phyloP scores from a whole-genome alignment of 2,329 filamentous ascomycete species.

The Chalara sp. region DNA sequence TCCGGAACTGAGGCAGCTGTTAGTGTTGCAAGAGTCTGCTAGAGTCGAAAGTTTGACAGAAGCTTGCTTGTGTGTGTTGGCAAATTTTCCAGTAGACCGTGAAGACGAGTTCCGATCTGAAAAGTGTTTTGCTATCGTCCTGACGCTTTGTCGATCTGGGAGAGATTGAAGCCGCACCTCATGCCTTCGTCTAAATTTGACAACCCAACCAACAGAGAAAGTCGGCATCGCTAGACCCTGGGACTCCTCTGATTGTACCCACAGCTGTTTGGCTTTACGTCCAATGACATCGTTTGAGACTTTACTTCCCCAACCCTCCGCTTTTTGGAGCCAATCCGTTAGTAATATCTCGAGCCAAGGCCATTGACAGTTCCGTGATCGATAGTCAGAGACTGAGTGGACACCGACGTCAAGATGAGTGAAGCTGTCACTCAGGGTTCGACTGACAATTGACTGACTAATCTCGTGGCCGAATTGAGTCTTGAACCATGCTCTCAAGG shows the following conservation, averaged over 20 bases:
- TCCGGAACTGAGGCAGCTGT: constrained; percentile 2
- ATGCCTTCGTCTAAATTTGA: constrained; percentile 8
- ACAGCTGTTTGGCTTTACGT: constrained; percentile 8
- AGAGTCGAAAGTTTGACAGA: constrained; percentile 1
- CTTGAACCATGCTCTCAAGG: constrained; percentile 8
- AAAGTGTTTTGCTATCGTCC: constrained; percentile 1
- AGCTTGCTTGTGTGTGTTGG: constrained; percentile 2
- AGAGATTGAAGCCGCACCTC: constrained; percentile 1
- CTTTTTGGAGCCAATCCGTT: constrained; percentile 7
- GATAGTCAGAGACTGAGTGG: constrained; percentile 4
- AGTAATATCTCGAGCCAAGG: constrained; percentile 8
- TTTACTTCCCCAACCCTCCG: constrained; percentile 3
- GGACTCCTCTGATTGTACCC: constrained; percentile 8
- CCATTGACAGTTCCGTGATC: constrained; percentile 10
- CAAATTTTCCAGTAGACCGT: not conserved
- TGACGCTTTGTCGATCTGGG: constrained; percentile 3
- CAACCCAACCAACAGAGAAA: constrained; percentile 11
- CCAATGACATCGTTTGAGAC: constrained; percentile 8
- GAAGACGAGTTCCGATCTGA: not conserved
- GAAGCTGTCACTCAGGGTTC: constrained; percentile 11
- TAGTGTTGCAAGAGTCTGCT: constrained; percentile 1
- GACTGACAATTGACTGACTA: constrained; percentile 11
- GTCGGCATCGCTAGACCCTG: constrained; percentile 6
- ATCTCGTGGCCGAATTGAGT: constrained; percentile 10
- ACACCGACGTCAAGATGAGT: constrained; percentile 6